Conservation (phyloP, 768 basidiomycete genomes). For the Pleurotus salmoneostramineus region DNA sequence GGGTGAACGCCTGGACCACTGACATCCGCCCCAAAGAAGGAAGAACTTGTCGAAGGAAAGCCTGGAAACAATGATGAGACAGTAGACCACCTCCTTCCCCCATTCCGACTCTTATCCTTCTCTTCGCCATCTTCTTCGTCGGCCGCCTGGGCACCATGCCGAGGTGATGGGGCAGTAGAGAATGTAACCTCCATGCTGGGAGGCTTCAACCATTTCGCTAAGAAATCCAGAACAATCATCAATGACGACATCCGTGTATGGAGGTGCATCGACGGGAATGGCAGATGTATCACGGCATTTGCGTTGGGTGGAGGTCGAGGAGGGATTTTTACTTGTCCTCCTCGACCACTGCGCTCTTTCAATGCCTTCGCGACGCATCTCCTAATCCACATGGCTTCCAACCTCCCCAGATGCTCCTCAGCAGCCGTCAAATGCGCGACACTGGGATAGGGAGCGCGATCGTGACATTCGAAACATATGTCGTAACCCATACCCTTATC, state of each 20-base stretch:
- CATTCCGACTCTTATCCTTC: background rate
- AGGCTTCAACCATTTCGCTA: conserved; percentile 63
- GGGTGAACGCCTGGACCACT: conserved; percentile 5
- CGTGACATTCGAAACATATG: conserved; percentile 87
- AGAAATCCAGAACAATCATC: conserved; percentile 60
- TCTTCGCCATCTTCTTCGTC: conserved; percentile 12
- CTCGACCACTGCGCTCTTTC: conserved; percentile 11
- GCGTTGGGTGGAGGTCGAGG: conserved; percentile 70
- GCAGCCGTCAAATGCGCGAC: conserved; percentile 62
- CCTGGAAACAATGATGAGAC: conserved; percentile 36
- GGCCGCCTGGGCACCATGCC: conserved; percentile 7
- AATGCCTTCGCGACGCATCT: conserved; percentile 24
- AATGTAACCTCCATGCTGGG: conserved; percentile 17
- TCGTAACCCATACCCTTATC: conserved; percentile 65
- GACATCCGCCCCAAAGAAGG: conserved; percentile 12
- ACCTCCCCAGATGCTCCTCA: conserved; percentile 65
- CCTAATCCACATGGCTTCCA: conserved; percentile 68
- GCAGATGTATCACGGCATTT: conserved; percentile 66
- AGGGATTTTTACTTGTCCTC: conserved; percentile 28
- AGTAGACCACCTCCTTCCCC: conserved; percentile 38
- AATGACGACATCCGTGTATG: conserved; percentile 52
- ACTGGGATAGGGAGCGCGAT: conserved; percentile 73
- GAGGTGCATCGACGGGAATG: conserved; percentile 68
- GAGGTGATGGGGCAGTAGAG: conserved; percentile 11
- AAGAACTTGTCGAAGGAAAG: conserved; percentile 25